phyloP scores from a whole-genome alignment of 2,329 filamentous ascomycete species.

The Trichoderma breve region DNA sequence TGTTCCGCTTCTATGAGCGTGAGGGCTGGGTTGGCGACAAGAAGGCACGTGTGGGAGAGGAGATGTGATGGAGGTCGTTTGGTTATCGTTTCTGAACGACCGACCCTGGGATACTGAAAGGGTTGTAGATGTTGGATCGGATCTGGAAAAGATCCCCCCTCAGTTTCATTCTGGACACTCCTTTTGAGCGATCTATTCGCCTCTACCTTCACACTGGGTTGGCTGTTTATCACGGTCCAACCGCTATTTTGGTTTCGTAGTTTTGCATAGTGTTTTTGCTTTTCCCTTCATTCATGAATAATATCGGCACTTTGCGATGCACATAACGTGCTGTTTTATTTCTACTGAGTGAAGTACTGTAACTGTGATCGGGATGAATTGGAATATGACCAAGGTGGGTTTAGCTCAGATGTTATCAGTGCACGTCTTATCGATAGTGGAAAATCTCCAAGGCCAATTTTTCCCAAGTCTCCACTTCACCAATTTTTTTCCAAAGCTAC shows the following conservation, averaged over 20 bases:
- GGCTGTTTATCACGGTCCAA: neutral
- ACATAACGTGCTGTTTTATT: too few relatives aligned
- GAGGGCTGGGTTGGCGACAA: slow-evolving; percentile 68
- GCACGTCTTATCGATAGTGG: slow-evolving; percentile 13
- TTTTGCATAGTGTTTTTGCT: neutral
- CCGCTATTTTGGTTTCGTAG: neutral
- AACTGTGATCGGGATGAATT: neutral
- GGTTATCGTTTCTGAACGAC: neutral
- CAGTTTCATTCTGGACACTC: slow-evolving; percentile 15
- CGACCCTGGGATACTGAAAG: neutral
- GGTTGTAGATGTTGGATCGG: neutral
- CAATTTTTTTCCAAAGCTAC: slow-evolving; percentile 11
- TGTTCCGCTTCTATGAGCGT: slow-evolving; percentile 94
- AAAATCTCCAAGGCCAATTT: neutral
- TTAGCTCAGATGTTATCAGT: neutral
- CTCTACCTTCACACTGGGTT: neutral
- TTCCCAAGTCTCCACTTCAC: slow-evolving; percentile 1
- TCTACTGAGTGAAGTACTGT: neutral
- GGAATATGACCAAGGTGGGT: neutral
- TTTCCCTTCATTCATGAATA: neutral
- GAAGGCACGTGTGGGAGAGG: slow-evolving; percentile 54
- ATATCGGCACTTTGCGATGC: neutral
- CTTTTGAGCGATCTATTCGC: neutral
- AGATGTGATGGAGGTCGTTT: slow-evolving; percentile 30
- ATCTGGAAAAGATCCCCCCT: neutral